phyloP scores from a whole-genome alignment of 805 yeast genomes.

The Ogataea sp. region DNA sequence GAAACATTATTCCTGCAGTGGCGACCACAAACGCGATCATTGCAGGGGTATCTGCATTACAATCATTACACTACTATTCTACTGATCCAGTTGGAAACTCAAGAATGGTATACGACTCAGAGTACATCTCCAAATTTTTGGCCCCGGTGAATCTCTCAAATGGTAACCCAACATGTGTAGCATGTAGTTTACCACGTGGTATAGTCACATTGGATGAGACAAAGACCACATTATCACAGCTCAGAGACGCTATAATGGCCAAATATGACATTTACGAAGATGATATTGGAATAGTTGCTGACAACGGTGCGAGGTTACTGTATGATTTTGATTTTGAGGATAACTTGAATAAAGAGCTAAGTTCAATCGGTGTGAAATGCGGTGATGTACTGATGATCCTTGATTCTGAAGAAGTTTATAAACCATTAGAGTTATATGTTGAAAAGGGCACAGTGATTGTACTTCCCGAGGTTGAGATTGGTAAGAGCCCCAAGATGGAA shows the following conservation, averaged over 20 bases:
- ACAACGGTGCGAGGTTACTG: conserved; percentile 48
- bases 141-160: conserved; percentile 51
- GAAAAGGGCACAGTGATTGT: conserved; percentile 1
- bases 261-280: conserved; percentile 45
- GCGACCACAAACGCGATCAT: conserved; percentile 96
- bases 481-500: conserved; percentile 6
- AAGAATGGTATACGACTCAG: conserved; percentile 43
- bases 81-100: conserved; percentile 26
- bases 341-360: conserved; percentile 41
- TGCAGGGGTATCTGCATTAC: conserved; percentile 78
- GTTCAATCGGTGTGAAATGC: conserved; percentile 42
- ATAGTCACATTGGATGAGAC: conserved; percentile 28
- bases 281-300: conserved; percentile 45
- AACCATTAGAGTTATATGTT: conserved; percentile 51
- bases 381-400: conserved; percentile 65
- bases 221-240: conserved; percentile 33
- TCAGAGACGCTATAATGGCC: conserved; percentile 41
- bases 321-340: conserved; percentile 90
- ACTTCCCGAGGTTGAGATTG: conserved; percentile 17
- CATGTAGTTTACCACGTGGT: conserved; percentile 52
- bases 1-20: conserved; percentile 96
- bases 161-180: conserved; percentile 68
- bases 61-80: conserved; percentile 49
- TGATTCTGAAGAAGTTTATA: conserved; percentile 70
- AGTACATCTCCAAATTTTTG: conserved; percentile 53